Percentiles rank a stretch among this genome's conserved stretches.
These are phyloP conservation scores for Annulohypoxylon maeteangense DNA, from an alignment of 495 filamentous ascomycete species.

Conservation along the genomic window DNA sequence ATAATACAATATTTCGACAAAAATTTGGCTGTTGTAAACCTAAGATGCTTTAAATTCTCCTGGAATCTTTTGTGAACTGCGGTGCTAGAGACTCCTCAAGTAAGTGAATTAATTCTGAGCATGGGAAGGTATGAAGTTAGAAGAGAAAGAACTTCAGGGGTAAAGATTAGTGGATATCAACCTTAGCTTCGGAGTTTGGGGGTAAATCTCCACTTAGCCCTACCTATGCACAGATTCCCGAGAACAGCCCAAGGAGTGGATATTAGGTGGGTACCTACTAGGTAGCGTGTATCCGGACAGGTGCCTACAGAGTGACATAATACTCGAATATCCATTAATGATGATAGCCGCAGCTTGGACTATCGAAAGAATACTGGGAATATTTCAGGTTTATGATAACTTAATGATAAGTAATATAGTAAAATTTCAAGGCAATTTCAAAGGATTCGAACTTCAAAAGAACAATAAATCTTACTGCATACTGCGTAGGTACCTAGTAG, in stretches of 20 bases:
- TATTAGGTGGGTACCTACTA: background rate
- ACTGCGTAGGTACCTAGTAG: no score
- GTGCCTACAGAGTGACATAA: background rate
- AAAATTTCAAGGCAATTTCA: background rate
- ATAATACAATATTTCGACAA: no score
- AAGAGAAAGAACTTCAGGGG: background rate
- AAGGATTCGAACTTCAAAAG: background rate
- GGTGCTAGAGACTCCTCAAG: no score
- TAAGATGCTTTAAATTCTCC: no score
- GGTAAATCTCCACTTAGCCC: constrained; percentile 1
- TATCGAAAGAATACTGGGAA: background rate
- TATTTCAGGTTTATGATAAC: background rate
- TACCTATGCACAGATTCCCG: constrained; percentile 5
- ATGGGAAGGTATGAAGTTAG: background rate
- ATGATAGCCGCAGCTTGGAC: background rate
- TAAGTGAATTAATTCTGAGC: background rate
- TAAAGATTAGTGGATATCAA: background rate
- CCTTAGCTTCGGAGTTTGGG: constrained; percentile 1
- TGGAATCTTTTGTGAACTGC: no score
- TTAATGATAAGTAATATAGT: background rate
- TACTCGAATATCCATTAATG: background rate
- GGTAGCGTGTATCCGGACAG: background rate
- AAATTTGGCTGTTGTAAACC: no score
- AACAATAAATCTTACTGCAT: background rate
- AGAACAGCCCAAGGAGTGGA: background rate